phyloP scores from a whole-genome alignment of 129 eudicot species.

The Pulicaria dysenterica region DNA sequence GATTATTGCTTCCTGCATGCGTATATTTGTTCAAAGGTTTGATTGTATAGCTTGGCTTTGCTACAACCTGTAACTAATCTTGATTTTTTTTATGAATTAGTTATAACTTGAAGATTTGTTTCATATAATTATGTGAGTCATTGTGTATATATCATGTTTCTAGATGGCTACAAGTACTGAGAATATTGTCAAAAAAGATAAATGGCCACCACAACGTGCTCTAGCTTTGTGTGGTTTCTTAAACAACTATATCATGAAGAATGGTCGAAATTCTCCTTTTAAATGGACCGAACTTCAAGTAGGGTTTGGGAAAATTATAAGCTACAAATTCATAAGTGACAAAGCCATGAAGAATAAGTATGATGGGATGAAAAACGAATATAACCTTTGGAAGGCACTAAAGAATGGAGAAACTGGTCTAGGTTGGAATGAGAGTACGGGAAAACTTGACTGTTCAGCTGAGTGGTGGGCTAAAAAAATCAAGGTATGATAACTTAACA shows the following conservation, averaged over 20 bases:
- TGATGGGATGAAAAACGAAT: not conserved
- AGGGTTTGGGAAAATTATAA: constrained; percentile 1
- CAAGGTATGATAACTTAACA: not conserved
- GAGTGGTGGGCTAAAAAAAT: constrained; percentile 15
- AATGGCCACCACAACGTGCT: not conserved
- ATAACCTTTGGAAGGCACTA: constrained; percentile 13
- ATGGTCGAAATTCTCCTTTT: not conserved
- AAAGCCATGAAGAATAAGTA: constrained; percentile 19
- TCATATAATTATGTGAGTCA: too few relatives aligned
- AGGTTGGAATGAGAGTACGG: constrained; percentile 17
- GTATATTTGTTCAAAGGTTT: too few relatives aligned
- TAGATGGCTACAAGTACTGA: too few relatives aligned
- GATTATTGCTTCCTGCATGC: too few relatives aligned
- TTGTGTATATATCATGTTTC: too few relatives aligned
- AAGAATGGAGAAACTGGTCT: not conserved
- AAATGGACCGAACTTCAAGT: constrained; percentile 10
- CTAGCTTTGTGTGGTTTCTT: constrained; percentile 11
- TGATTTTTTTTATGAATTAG: too few relatives aligned
- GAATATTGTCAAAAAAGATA: not conserved
- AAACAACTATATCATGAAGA: not conserved
- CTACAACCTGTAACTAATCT: too few relatives aligned
- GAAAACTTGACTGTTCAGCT: too few relatives aligned
- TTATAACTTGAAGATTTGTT: too few relatives aligned
- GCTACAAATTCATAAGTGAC: not conserved
- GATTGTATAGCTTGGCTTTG: too few relatives aligned